A percentile compares a stretch with the other conserved stretches of the same genome.
Evolutionary conservation across 768 basidiomycete genomes (phyloP).

Genomic region (Amanita fuliginea): DNA sequence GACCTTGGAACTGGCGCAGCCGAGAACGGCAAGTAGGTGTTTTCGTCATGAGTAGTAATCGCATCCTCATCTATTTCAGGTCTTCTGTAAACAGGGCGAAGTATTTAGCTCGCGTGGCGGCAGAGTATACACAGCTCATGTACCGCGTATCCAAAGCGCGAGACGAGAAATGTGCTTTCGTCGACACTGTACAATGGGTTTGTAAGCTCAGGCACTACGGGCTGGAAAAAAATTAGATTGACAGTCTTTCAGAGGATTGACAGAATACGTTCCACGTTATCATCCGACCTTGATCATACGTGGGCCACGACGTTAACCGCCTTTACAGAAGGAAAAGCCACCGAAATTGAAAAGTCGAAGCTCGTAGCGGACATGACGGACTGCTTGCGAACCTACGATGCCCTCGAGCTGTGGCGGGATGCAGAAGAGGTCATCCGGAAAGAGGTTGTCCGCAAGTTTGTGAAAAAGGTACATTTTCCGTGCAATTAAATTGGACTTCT

Average conservation of each 20-base stretch:
- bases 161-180: constrained; percentile 65
- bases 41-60: not conserved
- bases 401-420: constrained; percentile 70
- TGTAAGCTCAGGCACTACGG: constrained; percentile 17
- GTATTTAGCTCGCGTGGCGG: constrained; percentile 74
- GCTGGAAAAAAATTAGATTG: constrained; percentile 4
- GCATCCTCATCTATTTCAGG: constrained; percentile 21
- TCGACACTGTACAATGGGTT: constrained; percentile 83
- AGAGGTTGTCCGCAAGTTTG: constrained; percentile 63
- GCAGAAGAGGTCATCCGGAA: constrained; percentile 79
- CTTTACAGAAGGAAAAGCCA: constrained; percentile 36
- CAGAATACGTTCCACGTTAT: constrained; percentile 74
- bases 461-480: constrained; percentile 55
- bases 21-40: constrained; percentile 30
- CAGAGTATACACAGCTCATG: constrained; percentile 85
- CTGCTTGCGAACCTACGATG: constrained; percentile 71
- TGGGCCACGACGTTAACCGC: constrained; percentile 53
- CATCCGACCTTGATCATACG: constrained; percentile 76
- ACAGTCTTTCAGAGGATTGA: constrained; percentile 50
- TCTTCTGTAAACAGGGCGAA: constrained; percentile 58
- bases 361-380: constrained; percentile 60
- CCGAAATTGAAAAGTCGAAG: constrained; percentile 57
- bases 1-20: constrained; percentile 25
- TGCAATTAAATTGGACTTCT: not conserved
- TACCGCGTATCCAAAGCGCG: constrained; percentile 84